Base-by-base conservation (phyloP, 192 early-diverging fungal species). In the Backusella mclennaniae region DNA sequence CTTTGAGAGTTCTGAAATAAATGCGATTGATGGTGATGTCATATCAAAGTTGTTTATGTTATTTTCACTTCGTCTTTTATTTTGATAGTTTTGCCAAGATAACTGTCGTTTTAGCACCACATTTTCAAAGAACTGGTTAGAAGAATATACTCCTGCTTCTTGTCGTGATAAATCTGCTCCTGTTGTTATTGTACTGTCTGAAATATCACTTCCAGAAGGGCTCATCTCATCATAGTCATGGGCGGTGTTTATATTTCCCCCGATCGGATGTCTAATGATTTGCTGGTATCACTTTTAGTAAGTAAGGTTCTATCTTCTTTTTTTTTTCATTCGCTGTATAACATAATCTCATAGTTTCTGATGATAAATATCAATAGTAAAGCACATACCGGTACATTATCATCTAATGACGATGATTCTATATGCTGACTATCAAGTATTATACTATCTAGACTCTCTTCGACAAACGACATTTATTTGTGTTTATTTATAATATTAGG, bases 61-160 rank as follows among this genome's bases (percentile, higher is more conserved):
- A 29, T 63, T 63, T 63, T 63, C 56, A 63, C 56, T 63, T 63
- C 56, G 56, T 29, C 56, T 12, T 63, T 63, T 63, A 29, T 63
- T 63, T 63, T 63, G 56, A 63, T 63, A 63, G 9, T 63, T 63
- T 26, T 63, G 56, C 56, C 56, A 63, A 63, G 56, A 63, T 29
- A 63, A 14, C 12, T 63, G 56, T 63, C 56, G 56, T 14, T 63
- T 63, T 63, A 63, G 9, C 9, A 63, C 56, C 23, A 63, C 26
- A 29, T 63, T 63, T 63, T 63, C 56, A 63, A 63, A 63, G 2
- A 63, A 15, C 56, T 63, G 56, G 26, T 23, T 63, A 63, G 56
- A 23, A 63, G 23, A 63, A 26, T 11, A 11, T 63, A 5, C 26
- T 29, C 29, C 56, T 63, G 56, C 23, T 29, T 63, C 56, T 29